Evolutionary conservation across 208 protist species (phyloP).

Genomic region (Acanthamoeba healyi): DNA sequence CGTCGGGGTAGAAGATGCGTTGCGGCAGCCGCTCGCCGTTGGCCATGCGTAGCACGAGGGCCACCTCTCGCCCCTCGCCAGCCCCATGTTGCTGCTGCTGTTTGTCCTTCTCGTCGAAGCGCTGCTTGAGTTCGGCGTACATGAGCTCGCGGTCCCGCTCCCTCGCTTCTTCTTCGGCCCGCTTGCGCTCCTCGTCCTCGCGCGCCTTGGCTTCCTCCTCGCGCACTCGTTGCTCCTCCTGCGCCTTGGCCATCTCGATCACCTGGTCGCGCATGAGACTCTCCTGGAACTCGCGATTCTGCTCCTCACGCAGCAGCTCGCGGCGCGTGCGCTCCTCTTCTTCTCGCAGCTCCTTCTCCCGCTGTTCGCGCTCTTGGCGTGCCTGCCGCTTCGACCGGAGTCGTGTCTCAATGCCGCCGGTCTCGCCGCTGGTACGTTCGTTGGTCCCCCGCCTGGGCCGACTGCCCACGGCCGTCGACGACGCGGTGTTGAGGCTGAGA

Average conservation of each 20-base stretch:
- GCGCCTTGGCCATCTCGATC: not conserved
- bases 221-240: not conserved
- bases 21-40: slow-evolving; percentile 6
- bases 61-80: not conserved
- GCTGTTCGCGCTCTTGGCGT: not conserved
- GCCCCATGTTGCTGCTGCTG: not conserved
- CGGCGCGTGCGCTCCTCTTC: not conserved
- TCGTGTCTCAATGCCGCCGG: not conserved
- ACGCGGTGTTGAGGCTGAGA: not conserved
- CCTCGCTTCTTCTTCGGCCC: not conserved
- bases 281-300: slow-evolving; percentile 28
- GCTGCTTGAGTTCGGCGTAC: not conserved
- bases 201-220: not conserved
- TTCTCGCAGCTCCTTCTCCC: not conserved
- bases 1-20: not conserved
- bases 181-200: not conserved
- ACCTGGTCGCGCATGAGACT: not conserved
- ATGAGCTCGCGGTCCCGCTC: slow-evolving; percentile 1
- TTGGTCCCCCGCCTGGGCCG: not conserved
- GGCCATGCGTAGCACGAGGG: not conserved
- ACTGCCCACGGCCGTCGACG: not conserved
- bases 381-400: not conserved
- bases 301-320: not conserved
- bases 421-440: not conserved
- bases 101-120: not conserved